These are phyloP conservation scores for Henningerozyma blattae DNA, from an alignment of 805 yeast genomes.

Conservation along the genomic window DNA sequence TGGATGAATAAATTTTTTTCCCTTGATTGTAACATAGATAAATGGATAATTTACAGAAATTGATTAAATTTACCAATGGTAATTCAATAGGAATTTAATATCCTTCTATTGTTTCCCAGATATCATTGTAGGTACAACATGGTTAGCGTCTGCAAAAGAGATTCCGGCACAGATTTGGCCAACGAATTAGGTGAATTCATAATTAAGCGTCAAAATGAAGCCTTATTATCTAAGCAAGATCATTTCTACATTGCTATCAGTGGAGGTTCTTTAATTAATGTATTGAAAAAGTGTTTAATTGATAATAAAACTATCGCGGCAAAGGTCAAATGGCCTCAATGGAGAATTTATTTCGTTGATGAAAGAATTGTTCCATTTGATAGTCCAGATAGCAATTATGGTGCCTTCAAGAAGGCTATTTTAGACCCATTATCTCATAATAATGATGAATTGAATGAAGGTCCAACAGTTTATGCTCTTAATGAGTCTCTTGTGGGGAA, in stretches of 20 bases:
- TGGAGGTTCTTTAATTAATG: slow-evolving; percentile 84
- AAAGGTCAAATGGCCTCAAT: slow-evolving; percentile 51
- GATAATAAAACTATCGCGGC: slow-evolving; percentile 35
- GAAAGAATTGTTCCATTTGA: slow-evolving; percentile 80
- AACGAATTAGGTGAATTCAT: slow-evolving; percentile 52
- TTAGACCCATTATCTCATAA: slow-evolving; percentile 38
- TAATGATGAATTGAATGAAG: slow-evolving; percentile 26
- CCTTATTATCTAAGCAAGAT: slow-evolving; percentile 28
- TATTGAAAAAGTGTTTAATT: slow-evolving; percentile 49
- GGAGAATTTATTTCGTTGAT: slow-evolving; percentile 82
- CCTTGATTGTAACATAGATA: no score
- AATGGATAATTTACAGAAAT: no score
- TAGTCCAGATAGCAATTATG: slow-evolving; percentile 78
- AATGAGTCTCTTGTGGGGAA: slow-evolving; percentile 48
- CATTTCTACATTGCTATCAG: slow-evolving; percentile 70
- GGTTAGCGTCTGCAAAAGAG: slow-evolving; percentile 28
- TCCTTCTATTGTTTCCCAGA: no score
- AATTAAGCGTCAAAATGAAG: slow-evolving; percentile 48
- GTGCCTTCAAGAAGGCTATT: slow-evolving; percentile 57
- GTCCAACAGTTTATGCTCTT: slow-evolving; percentile 46
- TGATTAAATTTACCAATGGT: no score
- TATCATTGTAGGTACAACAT: no score
- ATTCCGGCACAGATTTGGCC: slow-evolving; percentile 50
- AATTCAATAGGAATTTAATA: no score
- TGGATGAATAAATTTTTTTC: no score